Conservation (phyloP, 495 filamentous ascomycete genomes). For the Hypoxylon rickii region DNA sequence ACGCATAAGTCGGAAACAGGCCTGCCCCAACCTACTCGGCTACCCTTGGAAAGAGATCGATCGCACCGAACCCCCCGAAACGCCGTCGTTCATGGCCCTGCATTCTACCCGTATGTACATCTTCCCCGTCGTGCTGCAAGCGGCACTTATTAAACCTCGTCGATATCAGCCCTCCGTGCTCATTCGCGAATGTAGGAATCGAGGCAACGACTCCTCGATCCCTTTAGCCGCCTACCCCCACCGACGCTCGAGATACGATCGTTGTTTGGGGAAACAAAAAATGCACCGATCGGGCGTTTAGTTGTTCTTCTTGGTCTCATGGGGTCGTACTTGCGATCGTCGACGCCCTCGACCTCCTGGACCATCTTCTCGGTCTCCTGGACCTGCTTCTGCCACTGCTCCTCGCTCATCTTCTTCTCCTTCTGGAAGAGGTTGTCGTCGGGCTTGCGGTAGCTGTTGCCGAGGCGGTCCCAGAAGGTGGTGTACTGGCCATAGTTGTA, state of each 20-base stretch:
- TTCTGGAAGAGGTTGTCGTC: slow-evolving; percentile 85
- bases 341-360: slow-evolving; percentile 82
- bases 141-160: slow-evolving; percentile 7
- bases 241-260: slow-evolving; percentile 1
- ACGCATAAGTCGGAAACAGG: not conserved
- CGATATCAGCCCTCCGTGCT: not conserved
- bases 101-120: slow-evolving; percentile 15
- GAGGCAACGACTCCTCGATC: not conserved
- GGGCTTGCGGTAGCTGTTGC: slow-evolving; percentile 85
- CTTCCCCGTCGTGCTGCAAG: not conserved
- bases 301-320: slow-evolving; percentile 54
- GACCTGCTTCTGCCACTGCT: slow-evolving; percentile 79
- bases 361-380: slow-evolving; percentile 87
- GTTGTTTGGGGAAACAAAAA: too few species aligned
- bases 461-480: slow-evolving; percentile 90
- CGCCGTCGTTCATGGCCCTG: slow-evolving; percentile 9
- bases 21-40: not conserved
- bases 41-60: too few species aligned
- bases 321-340: slow-evolving; percentile 72
- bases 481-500: slow-evolving; percentile 99
- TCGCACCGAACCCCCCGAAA: slow-evolving; percentile 28
- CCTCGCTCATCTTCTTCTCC: slow-evolving; percentile 84
- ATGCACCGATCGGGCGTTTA: slow-evolving; percentile 16
- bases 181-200: not conserved
- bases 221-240: not conserved